A percentile compares a stretch with the other conserved stretches of the same genome.
Evolutionary conservation across 139 green algal genomes (phyloP).

Genomic region (Picochlorum sp.): DNA sequence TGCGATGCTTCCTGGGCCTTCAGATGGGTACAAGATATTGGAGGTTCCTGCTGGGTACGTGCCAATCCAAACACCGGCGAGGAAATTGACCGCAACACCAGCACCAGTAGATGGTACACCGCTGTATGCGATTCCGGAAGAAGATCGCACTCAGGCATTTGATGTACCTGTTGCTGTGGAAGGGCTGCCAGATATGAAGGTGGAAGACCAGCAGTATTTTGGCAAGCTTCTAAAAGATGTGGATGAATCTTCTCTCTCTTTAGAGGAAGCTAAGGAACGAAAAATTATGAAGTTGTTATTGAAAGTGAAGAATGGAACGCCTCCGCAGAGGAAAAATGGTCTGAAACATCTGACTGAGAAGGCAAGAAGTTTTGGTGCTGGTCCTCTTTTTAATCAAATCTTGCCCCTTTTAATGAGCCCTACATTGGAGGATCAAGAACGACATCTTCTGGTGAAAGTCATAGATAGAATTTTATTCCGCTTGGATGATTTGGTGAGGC

Average conservation of each 20-base stretch:
- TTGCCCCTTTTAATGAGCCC: constrained; percentile 97
- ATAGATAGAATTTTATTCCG: constrained; percentile 95
- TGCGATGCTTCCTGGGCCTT: constrained; percentile 75
- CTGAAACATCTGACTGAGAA: constrained; percentile 97
- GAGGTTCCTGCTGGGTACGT: constrained; percentile 75
- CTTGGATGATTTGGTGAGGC: constrained; percentile 95
- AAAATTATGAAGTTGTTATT: constrained; percentile 99
- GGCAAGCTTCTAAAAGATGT: constrained; percentile 75
- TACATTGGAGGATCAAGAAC: constrained; percentile 97
- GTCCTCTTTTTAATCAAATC: constrained; percentile 96
- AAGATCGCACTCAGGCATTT: constrained; percentile 66
- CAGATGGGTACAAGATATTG: constrained; percentile 82
- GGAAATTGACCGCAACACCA: constrained; percentile 88
- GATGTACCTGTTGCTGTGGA: constrained; percentile 60
- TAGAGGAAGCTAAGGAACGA: constrained; percentile 92
- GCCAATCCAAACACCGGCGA: constrained; percentile 85
- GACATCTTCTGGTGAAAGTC: constrained; percentile 92
- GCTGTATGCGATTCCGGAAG: constrained; percentile 67
- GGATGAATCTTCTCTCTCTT: constrained; percentile 80
- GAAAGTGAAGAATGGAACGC: constrained; percentile 99
- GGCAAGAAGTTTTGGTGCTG: constrained; percentile 89
- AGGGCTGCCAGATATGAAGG: constrained; percentile 92
- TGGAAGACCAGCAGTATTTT: constrained; percentile 97
- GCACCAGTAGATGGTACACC: constrained; percentile 74
- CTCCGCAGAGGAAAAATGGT: constrained; percentile 90